Percentiles rank a stretch among this genome's conserved stretches.
phyloP scores from a whole-genome alignment of 169 alveolate genomes.

The Plasmodium reichenowi region DNA sequence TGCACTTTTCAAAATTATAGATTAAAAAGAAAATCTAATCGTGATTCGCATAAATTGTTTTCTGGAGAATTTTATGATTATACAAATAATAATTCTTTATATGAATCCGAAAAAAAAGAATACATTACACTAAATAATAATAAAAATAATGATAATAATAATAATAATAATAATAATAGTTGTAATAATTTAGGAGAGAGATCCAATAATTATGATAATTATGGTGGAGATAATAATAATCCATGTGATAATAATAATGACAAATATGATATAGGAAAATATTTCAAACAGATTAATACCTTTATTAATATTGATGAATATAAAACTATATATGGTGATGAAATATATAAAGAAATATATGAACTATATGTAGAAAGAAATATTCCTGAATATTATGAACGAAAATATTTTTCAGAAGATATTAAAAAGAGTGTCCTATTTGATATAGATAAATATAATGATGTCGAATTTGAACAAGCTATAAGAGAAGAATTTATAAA shows the following conservation, averaged over 20 bases:
- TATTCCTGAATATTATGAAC: slow-evolving; percentile 51
- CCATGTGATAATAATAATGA: background rate
- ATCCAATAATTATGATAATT: background rate
- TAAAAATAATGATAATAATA: no score
- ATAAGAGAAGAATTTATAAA: slow-evolving; percentile 53
- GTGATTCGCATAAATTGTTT: background rate
- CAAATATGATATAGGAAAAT: slow-evolving; percentile 2
- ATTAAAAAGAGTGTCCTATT: slow-evolving; percentile 62
- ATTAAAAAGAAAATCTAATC: background rate
- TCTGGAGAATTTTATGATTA: background rate
- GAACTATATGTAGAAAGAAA: slow-evolving; percentile 60
- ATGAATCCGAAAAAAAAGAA: background rate
- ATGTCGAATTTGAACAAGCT: slow-evolving; percentile 16
- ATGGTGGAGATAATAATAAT: no score
- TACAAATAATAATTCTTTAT: background rate
- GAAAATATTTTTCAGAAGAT: slow-evolving; percentile 15
- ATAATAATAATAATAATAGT: no score
- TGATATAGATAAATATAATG: slow-evolving; percentile 65
- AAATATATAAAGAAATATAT: slow-evolving; percentile 30
- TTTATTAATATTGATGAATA: slow-evolving; percentile 40
- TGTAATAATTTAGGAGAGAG: no score
- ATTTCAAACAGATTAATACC: slow-evolving; percentile 42
- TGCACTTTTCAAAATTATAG: background rate
- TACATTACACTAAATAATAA: no score
- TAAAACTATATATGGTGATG: slow-evolving; percentile 32